Conservation (phyloP, 1,139 yeast species). For the Keqinozyma sinolaborantium region DNA sequence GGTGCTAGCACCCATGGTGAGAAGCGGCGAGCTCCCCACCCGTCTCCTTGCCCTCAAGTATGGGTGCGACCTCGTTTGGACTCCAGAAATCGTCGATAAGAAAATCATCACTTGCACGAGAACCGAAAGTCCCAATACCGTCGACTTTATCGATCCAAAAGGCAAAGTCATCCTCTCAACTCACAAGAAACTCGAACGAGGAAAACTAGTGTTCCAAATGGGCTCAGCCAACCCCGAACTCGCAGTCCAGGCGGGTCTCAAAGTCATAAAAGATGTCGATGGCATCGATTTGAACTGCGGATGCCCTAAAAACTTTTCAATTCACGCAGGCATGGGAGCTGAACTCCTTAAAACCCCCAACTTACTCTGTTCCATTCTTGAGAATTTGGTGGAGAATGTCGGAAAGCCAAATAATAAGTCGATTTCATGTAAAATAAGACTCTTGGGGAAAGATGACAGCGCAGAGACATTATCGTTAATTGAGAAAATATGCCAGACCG, state of each 20-base stretch:
- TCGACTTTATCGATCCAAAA: conserved; percentile 48
- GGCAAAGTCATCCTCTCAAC: conserved; percentile 67
- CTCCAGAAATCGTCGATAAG: conserved; percentile 89
- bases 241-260: conserved; percentile 83
- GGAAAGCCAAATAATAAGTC: conserved; percentile 77
- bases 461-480: conserved; percentile 64
- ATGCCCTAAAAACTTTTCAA: conserved; percentile 87
- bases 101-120: conserved; percentile 72
- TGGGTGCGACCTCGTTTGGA: conserved; percentile 96
- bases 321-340: conserved; percentile 97
- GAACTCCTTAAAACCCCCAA: conserved; percentile 84
- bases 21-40: conserved; percentile 92
- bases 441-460: conserved; percentile 52
- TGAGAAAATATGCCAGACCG: conserved; percentile 66
- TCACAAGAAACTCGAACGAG: conserved; percentile 55
- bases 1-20: conserved; percentile 93
- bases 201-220: conserved; percentile 76
- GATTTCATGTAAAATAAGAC: conserved; percentile 84
- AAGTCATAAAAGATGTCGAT: conserved; percentile 80
- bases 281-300: conserved; percentile 96
- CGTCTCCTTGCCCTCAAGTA: conserved; percentile 71
- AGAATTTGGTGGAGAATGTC: conserved; percentile 66
- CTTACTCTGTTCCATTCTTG: conserved; percentile 62
- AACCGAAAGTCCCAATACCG: conserved; percentile 53
- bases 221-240: conserved; percentile 82